phyloP scores from a whole-genome alignment of 352 stramenopile genomes.

The Pythium scleroteichum region DNA sequence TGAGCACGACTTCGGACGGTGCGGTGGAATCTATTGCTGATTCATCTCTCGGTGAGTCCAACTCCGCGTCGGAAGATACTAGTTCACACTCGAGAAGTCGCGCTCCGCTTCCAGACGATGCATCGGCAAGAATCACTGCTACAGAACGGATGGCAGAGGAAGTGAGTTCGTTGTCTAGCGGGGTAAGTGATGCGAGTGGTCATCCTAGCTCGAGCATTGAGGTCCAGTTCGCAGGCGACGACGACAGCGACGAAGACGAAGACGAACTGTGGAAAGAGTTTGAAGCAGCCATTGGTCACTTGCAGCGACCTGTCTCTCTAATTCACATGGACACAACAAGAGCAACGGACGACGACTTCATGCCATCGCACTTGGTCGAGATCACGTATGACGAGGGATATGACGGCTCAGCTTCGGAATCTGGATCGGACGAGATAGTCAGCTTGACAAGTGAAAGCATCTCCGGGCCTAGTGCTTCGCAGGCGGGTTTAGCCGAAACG shows the following conservation, averaged over 20 bases:
- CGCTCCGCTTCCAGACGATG: not conserved
- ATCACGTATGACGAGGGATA: constrained; percentile 24
- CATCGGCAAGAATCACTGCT: not conserved
- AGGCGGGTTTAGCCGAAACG: too few relatives aligned
- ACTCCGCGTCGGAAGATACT: too few relatives aligned
- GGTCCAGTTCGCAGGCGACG: constrained; percentile 1
- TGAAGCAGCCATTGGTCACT: not conserved
- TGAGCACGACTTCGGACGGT: constrained; percentile 4
- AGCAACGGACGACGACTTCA: too few relatives aligned
- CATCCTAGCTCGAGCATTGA: not conserved
- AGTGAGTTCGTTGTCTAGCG: constrained; percentile 7
- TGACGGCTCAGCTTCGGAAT: constrained; percentile 14
- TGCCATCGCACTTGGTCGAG: too few relatives aligned
- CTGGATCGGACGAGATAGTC: too few relatives aligned
- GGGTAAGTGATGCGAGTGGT: not conserved
- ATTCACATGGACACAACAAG: too few relatives aligned
- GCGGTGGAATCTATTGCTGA: not conserved
- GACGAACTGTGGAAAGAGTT: constrained; percentile 16
- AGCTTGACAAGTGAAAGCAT: too few relatives aligned
- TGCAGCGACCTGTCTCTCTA: not conserved
- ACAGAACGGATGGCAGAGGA: not conserved
- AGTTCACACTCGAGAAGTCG: too few relatives aligned
- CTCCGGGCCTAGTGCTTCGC: too few relatives aligned
- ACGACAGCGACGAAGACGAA: not conserved
- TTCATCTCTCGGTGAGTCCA: too few relatives aligned